Conservation (phyloP, 768 basidiomycete genomes). For the Clitopilus hobsonii region DNA sequence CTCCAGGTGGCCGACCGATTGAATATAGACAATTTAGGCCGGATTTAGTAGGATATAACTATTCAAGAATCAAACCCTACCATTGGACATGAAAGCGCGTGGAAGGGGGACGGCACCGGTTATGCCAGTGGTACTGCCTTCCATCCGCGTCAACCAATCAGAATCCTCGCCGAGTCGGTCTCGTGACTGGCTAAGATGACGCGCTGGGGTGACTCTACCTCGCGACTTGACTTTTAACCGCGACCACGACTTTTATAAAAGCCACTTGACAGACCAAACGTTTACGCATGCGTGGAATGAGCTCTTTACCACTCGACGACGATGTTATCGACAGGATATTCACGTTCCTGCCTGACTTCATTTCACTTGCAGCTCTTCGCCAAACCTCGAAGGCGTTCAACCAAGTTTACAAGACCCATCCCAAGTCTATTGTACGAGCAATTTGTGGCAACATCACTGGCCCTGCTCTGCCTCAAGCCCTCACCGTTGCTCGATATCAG, state of each 20-base stretch:
- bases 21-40: too few species aligned
- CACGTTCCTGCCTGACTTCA: conserved; percentile 20
- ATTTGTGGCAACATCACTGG: conserved; percentile 24
- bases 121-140: too few species aligned
- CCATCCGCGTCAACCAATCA: too few species aligned
- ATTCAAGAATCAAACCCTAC: too few species aligned
- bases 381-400: conserved; percentile 25
- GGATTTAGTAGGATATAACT: too few species aligned
- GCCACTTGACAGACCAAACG: background rate
- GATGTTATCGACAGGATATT: conserved; percentile 27
- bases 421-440: conserved; percentile 22
- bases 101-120: too few species aligned
- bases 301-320: conserved; percentile 18
- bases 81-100: too few species aligned
- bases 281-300: conserved; percentile 10
- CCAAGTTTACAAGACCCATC: conserved; percentile 20
- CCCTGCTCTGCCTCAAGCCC: conserved; percentile 23
- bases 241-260: background rate
- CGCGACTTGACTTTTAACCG: background rate
- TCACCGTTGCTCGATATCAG: conserved; percentile 17
- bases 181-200: background rate
- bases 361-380: conserved; percentile 18
- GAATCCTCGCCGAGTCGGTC: too few species aligned
- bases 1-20: too few species aligned
- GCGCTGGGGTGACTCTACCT: background rate